Evolutionary conservation across 352 stramenopile species (phyloP).

Genomic region (Phytophthora aleatoria): DNA sequence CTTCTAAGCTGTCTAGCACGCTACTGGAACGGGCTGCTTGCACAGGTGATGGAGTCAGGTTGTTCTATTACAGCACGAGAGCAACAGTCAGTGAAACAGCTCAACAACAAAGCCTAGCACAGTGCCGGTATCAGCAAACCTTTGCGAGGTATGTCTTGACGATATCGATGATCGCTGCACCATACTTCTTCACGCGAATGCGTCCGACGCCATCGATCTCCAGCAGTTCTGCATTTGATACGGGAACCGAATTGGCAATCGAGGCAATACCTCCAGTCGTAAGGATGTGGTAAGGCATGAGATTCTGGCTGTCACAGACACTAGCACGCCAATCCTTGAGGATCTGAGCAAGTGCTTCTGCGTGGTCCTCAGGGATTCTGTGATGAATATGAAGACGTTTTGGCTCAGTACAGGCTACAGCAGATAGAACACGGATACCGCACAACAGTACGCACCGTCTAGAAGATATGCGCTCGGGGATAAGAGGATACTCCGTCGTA

Average conservation of each 20-base stretch:
- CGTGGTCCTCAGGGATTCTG: constrained; percentile 74
- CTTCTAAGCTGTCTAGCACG: constrained; percentile 38
- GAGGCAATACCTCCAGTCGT: constrained; percentile 77
- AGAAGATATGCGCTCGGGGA: constrained; percentile 47
- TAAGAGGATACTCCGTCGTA: constrained; percentile 54
- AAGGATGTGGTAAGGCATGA: constrained; percentile 90
- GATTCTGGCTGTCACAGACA: constrained; percentile 84
- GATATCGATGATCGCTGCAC: constrained; percentile 82
- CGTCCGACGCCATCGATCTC: constrained; percentile 84
- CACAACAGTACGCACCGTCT: constrained; percentile 45
- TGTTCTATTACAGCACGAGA: constrained; percentile 47
- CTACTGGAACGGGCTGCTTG: constrained; percentile 19
- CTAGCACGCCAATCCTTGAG: constrained; percentile 88
- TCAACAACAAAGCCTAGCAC: neutral
- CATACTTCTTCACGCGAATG: constrained; percentile 88
- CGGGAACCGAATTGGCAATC: constrained; percentile 79
- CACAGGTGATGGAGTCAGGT: constrained; percentile 54
- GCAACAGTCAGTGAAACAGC: neutral
- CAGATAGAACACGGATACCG: neutral
- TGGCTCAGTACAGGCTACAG: neutral
- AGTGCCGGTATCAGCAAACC: constrained; percentile 35
- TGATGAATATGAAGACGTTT: neutral
- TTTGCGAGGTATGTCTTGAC: constrained; percentile 81
- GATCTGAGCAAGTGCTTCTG: constrained; percentile 74
- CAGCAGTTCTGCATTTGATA: constrained; percentile 75